Percentiles rank a stretch among this genome's conserved stretches.
Conservation (phyloP, 148 eudicot genomes). For the Vaccinium vitisidaea region DNA sequence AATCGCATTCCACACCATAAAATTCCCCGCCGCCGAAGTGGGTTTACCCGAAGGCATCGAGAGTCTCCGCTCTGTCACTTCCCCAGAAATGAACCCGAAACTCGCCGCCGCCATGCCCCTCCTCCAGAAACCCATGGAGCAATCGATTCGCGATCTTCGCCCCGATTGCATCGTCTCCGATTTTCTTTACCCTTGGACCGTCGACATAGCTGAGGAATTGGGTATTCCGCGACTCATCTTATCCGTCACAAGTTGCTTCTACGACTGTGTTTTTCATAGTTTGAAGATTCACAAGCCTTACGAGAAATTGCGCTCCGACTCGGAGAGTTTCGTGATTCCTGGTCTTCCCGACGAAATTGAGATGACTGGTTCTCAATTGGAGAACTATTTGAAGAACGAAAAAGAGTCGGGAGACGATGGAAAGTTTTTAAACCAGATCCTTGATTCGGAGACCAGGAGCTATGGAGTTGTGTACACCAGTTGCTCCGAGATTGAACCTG, state of each 20-base stretch:
- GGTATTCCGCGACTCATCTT: conserved; percentile 36
- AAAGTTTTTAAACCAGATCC: not conserved
- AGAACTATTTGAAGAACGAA: conserved; percentile 6
- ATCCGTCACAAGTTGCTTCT: conserved; percentile 27
- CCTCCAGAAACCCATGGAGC: conserved; percentile 27
- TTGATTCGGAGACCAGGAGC: conserved; percentile 33
- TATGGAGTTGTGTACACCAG: conserved; percentile 35
- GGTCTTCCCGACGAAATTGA: conserved; percentile 31
- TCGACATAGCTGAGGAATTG: conserved; percentile 32
- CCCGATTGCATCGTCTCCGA: conserved; percentile 44
- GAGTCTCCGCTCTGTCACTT: conserved; percentile 16
- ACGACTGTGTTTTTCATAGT: conserved; percentile 12
- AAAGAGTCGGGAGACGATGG: not conserved
- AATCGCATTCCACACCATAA: conserved; percentile 22
- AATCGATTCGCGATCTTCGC: conserved; percentile 17
- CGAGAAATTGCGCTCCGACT: conserved; percentile 11
- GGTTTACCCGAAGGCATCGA: conserved; percentile 36
- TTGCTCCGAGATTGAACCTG: conserved; percentile 31
- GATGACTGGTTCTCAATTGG: conserved; percentile 21
- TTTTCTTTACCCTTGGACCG: conserved; percentile 29
- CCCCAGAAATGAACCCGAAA: conserved; percentile 5
- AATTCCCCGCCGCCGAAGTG: conserved; percentile 31
- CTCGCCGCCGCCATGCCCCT: conserved; percentile 11
- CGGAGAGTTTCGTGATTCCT: conserved; percentile 32
- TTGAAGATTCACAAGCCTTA: conserved; percentile 24